Evolutionary conservation across 495 filamentous ascomycete genomes (phyloP), one percentile per base, ranked within the genome.

Genomic region (Penicillium malachiteum): DNA sequence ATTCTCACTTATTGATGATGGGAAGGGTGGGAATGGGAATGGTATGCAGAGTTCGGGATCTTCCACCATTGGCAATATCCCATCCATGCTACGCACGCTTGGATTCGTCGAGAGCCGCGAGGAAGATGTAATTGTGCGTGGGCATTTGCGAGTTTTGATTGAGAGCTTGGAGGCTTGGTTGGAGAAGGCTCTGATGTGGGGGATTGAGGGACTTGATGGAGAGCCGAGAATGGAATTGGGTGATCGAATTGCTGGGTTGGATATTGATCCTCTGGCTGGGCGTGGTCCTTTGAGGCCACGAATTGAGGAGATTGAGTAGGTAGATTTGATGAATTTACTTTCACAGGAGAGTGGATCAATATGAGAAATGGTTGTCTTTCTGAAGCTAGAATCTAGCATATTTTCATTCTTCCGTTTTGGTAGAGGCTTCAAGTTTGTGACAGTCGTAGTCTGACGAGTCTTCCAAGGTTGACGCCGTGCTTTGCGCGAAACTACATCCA

Each of bases 151-250:
- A 18, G 85, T 82, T 51, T 81, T 93, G 50, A 67, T 87, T 43
- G 89, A 91, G 71, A 87, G 83, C 43, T 57, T 95, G 56, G 83
- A 88, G 66, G 83, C 81, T 17, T 90, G 86, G 87, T 75, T 82
- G 57, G 73, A 89, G 70, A 83, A 81, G 65, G 73, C 70, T 14
- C 48, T 83, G 49, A 61, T 81, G 51, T 77, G 75, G 68, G 67
- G 73, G 0, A 68, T 74, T 44, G 70, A 69, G 45, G 61, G 48
- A n/a, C 64, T 59, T 14, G 54, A 32, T 13, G 46, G 59, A 42
- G 66, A 68, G 56, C 64, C 68, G 10, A 49, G 54, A 18, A 50
- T 73, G 37, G 66, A 66, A 48, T 56, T 78, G 40, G 67, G 64
- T 26, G 71, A 76, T 57, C 59, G 55, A 2, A 74, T 78, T 52